phyloP scores from a whole-genome alignment of 2,329 filamentous ascomycete species.

The Pestalotiopsis sp. region DNA sequence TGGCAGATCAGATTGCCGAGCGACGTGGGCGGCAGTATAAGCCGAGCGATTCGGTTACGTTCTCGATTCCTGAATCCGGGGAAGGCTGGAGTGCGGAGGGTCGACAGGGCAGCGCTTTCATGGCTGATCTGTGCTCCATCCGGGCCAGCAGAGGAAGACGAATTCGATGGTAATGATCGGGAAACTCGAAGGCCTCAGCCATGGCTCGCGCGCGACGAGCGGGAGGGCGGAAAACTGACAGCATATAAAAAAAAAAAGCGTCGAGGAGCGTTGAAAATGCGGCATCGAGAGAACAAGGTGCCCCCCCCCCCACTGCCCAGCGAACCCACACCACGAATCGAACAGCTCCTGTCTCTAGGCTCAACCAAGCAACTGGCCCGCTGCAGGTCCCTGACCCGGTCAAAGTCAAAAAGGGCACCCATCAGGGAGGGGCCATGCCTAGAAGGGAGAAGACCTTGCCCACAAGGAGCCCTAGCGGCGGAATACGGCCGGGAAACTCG shows the following conservation, averaged over 20 bases:
- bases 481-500: slow-evolving; percentile 6
- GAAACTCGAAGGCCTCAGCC: slow-evolving; percentile 1
- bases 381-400: background rate
- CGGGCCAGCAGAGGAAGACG: background rate
- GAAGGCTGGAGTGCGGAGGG: background rate
- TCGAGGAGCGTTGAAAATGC: background rate
- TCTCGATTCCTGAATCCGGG: slow-evolving; percentile 1
- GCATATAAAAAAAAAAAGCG: background rate
- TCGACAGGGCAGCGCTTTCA: background rate
- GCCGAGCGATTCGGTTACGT: background rate
- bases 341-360: background rate
- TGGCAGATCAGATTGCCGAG: background rate
- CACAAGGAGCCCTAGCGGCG: slow-evolving; percentile 5
- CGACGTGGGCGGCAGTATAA: background rate
- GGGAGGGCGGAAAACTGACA: slow-evolving; percentile 6
- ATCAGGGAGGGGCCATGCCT: background rate
- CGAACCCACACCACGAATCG: background rate
- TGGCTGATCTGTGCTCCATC: background rate
- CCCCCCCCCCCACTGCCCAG: no score
- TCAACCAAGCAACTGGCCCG: background rate
- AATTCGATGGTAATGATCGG: background rate
- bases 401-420: background rate
- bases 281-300: background rate
- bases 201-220: background rate
- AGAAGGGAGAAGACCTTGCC: background rate